A percentile compares a stretch with the other conserved stretches of the same genome.
Conservation (phyloP, 176 grass and related monocot genomes). For the Pontederia paniculata region DNA sequence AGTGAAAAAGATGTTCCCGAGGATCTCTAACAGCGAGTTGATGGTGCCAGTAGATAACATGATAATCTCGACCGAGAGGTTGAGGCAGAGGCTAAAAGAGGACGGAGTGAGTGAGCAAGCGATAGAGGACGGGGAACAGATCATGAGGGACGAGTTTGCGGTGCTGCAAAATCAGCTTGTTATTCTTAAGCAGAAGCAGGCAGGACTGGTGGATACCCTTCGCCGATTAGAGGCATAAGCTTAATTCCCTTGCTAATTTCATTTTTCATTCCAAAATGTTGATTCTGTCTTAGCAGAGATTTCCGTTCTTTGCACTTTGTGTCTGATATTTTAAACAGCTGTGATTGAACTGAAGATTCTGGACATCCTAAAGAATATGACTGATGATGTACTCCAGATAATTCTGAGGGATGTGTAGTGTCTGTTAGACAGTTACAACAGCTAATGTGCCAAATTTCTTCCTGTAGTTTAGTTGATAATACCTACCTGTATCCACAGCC, state of each 20-base stretch:
- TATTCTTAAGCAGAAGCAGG: slow-evolving; percentile 67
- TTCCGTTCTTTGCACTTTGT: background rate
- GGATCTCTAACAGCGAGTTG: slow-evolving; percentile 93
- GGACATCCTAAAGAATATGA: too few relatives aligned
- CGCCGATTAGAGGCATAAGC: slow-evolving; percentile 74
- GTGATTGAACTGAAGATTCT: too few relatives aligned
- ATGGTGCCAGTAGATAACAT: slow-evolving; percentile 37
- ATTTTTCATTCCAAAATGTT: background rate
- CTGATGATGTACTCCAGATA: too few relatives aligned
- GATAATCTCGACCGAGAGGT: slow-evolving; percentile 55
- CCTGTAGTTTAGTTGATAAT: too few relatives aligned
- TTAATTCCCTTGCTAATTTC: background rate
- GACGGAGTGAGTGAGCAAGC: slow-evolving; percentile 49
- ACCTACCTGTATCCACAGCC: too few relatives aligned
- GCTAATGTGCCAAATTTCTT: too few relatives aligned
- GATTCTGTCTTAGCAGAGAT: background rate
- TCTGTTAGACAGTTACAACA: too few relatives aligned
- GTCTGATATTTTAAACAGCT: too few relatives aligned
- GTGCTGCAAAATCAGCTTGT: slow-evolving; percentile 65
- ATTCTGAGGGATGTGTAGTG: too few relatives aligned
- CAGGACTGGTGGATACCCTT: slow-evolving; percentile 58
- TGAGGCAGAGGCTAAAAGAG: slow-evolving; percentile 59
- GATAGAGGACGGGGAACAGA: slow-evolving; percentile 63
- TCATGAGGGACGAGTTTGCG: slow-evolving; percentile 70
- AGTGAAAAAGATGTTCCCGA: slow-evolving; percentile 92